These are phyloP conservation scores for Wickerhamiella qilinensis DNA, from an alignment of 805 yeast species.

Conservation along the genomic window DNA sequence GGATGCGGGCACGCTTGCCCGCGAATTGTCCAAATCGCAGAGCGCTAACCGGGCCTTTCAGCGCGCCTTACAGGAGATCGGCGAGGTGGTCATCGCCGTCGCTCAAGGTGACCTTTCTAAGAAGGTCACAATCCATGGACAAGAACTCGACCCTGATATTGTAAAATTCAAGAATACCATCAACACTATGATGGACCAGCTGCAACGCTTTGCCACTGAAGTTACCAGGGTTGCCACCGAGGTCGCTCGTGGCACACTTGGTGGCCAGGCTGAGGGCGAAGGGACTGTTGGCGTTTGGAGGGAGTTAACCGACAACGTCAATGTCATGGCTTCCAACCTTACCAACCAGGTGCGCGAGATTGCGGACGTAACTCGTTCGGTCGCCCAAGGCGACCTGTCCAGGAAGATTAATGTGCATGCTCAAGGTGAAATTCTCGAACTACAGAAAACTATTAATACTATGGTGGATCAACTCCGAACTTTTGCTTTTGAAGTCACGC, in stretches of 20 bases:
- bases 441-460: constrained; percentile 74
- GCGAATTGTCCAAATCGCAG: constrained; percentile 26
- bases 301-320: constrained; percentile 70
- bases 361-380: constrained; percentile 80
- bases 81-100: constrained; percentile 74
- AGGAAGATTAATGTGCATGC: constrained; percentile 79
- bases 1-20: constrained; percentile 19
- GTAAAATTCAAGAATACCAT: constrained; percentile 65
- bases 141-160: constrained; percentile 65
- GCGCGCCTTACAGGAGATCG: constrained; percentile 60
- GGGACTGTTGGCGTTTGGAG: constrained; percentile 87
- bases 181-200: constrained; percentile 78
- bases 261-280: constrained; percentile 73
- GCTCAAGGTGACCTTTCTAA: constrained; percentile 79
- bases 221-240: constrained; percentile 79
- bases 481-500: constrained; percentile 72
- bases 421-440: constrained; percentile 73
- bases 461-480: constrained; percentile 78
- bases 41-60: constrained; percentile 51
- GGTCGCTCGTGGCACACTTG: constrained; percentile 78
- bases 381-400: constrained; percentile 71
- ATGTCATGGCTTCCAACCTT: constrained; percentile 76
- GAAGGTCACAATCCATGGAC: constrained; percentile 57
- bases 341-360: constrained; percentile 83
- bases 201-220: constrained; percentile 65